A percentile compares a stretch with the other conserved stretches of the same genome.
These are phyloP conservation scores for Alternaria triticina DNA, from an alignment of 2,329 filamentous ascomycete species.

Conservation along the genomic window DNA sequence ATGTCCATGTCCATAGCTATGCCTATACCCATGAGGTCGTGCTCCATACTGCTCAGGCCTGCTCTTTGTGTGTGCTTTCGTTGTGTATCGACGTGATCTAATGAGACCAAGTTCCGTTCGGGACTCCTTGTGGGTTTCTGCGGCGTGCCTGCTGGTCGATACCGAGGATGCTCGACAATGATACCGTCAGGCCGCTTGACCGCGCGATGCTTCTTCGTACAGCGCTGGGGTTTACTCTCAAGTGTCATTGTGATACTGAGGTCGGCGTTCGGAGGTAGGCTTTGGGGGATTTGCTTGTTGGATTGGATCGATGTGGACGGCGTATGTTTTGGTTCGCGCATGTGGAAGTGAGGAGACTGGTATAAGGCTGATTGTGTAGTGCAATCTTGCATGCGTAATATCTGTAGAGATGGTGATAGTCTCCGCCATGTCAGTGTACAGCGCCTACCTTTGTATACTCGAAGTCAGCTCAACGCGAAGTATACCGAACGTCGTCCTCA, in stretches of 20 bases:
- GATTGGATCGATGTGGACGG: background rate
- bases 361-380: background rate
- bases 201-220: conserved; percentile 15
- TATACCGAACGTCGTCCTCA: background rate
- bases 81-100: background rate
- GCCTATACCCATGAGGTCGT: background rate
- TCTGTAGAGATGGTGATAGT: background rate
- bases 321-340: background rate
- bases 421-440: background rate
- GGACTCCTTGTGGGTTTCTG: background rate
- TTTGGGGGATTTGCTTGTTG: background rate
- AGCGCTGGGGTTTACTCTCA: conserved; percentile 1
- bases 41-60: background rate
- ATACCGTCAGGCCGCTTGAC: conserved; percentile 23
- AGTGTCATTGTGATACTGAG: conserved; percentile 4
- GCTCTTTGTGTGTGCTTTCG: background rate
- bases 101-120: background rate
- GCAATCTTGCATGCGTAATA: background rate
- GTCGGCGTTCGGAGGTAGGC: background rate
- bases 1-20: background rate
- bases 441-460: background rate
- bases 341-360: background rate
- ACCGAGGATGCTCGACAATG: conserved; percentile 23
- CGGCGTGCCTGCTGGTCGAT: conserved; percentile 8
- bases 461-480: background rate